A percentile compares a stretch with the other conserved stretches of the same genome.
Conservation (phyloP, 169 alveolate genomes). For the Cyclospora cayetanensis region DNA sequence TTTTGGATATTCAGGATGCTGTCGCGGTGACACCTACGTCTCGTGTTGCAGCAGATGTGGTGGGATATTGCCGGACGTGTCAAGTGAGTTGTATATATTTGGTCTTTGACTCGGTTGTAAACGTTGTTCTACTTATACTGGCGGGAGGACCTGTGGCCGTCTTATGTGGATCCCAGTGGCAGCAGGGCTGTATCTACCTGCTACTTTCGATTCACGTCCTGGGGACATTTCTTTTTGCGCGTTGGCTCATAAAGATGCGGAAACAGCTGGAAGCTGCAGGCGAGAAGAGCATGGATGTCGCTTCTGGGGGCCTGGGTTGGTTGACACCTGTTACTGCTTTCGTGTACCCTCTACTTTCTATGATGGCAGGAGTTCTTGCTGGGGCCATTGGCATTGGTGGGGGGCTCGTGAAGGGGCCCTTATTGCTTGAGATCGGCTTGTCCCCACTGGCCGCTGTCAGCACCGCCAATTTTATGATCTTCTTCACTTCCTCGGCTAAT, state of each 20-base stretch:
- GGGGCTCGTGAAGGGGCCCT: conserved; percentile 72
- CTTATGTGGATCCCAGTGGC: conserved; percentile 51
- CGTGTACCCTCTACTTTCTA: conserved; percentile 59
- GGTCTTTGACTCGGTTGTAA: not conserved
- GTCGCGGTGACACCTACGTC: not conserved
- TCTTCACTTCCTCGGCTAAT: conserved; percentile 69
- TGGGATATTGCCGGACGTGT: not conserved
- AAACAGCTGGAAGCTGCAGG: conserved; percentile 5
- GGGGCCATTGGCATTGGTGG: conserved; percentile 73
- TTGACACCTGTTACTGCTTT: conserved; percentile 48
- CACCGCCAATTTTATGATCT: conserved; percentile 72
- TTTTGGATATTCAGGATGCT: not conserved
- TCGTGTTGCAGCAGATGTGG: not conserved
- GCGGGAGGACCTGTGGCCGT: conserved; percentile 69
- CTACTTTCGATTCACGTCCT: conserved; percentile 55
- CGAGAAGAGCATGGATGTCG: not conserved
- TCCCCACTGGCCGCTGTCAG: conserved; percentile 67
- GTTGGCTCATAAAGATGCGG: conserved; percentile 52
- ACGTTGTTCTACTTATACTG: not conserved
- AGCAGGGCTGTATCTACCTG: conserved; percentile 47
- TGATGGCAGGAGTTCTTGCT: conserved; percentile 68
- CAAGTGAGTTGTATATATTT: conserved; percentile 22
- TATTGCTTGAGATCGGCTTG: conserved; percentile 70
- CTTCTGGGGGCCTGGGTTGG: conserved; percentile 68
- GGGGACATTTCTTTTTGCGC: conserved; percentile 57